Evolutionary conservation across 768 basidiomycete genomes (phyloP).

Genomic region (Melanogaster broomeanus): DNA sequence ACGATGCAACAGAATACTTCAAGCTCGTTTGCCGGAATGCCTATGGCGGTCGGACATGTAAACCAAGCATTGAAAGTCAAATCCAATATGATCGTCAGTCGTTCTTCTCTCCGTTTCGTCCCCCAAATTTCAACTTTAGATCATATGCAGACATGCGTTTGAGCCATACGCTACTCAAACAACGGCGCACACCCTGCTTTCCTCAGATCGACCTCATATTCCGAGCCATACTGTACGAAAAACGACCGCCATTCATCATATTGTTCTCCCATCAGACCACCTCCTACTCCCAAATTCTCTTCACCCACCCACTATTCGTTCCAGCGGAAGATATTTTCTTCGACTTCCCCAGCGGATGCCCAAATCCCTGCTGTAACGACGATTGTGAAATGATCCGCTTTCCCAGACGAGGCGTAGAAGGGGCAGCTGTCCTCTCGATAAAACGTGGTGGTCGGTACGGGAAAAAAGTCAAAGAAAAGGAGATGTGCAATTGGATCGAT

Average conservation of each 20-base stretch:
- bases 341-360: conserved; percentile 79
- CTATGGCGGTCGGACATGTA: conserved; percentile 59
- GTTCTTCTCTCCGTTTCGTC: conserved; percentile 1
- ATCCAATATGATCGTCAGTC: conserved; percentile 73
- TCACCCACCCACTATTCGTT: conserved; percentile 70
- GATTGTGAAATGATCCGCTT: conserved; percentile 85
- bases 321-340: conserved; percentile 72
- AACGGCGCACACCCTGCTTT: conserved; percentile 76
- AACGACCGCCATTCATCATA: conserved; percentile 73
- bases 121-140: conserved; percentile 5
- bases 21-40: conserved; percentile 69
- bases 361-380: conserved; percentile 76
- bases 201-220: conserved; percentile 80
- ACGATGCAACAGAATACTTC: conserved; percentile 77
- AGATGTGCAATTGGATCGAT: conserved; percentile 87
- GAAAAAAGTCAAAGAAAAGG: conserved; percentile 50
- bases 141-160: conserved; percentile 58
- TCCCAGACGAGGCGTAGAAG: conserved; percentile 62
- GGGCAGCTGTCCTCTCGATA: conserved; percentile 62
- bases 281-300: conserved; percentile 81
- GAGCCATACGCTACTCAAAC: conserved; percentile 63
- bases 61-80: conserved; percentile 64
- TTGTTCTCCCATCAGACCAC: conserved; percentile 81
- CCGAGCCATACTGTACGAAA: conserved; percentile 75
- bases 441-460: conserved; percentile 54